A percentile compares a stretch with the other conserved stretches of the same genome.
phyloP scores from a whole-genome alignment of 495 filamentous ascomycete species.

The Pseudevernia furfuracea region DNA sequence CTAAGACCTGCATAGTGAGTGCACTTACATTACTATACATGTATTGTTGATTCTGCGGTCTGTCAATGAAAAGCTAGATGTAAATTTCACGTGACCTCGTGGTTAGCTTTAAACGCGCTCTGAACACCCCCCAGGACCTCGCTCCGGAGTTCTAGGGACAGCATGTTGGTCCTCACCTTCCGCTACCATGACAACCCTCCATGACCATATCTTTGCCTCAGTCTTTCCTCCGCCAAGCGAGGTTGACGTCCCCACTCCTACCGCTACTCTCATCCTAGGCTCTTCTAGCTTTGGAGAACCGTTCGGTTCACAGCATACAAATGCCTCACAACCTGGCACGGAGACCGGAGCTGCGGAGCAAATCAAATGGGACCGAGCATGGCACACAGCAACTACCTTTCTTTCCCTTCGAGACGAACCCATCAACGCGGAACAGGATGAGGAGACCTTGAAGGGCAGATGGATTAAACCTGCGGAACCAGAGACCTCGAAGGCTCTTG shows the following conservation, averaged over 20 bases:
- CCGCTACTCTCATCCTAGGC: slow-evolving; percentile 28
- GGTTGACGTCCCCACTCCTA: slow-evolving; percentile 31
- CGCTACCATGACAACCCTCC: slow-evolving; percentile 26
- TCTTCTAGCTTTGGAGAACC: slow-evolving; percentile 27
- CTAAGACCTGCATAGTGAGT: neutral
- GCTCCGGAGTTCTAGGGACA: neutral
- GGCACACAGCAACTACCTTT: slow-evolving; percentile 57
- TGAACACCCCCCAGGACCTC: neutral
- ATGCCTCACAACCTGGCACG: slow-evolving; percentile 18
- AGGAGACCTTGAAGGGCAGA: slow-evolving; percentile 17
- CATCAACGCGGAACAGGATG: slow-evolving; percentile 16
- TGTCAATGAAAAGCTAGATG: neutral
- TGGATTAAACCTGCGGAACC: slow-evolving; percentile 23
- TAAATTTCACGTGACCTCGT: neutral
- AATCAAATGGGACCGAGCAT: slow-evolving; percentile 57
- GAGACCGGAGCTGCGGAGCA: slow-evolving; percentile 40
- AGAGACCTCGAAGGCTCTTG: slow-evolving; percentile 19
- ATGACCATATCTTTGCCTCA: slow-evolving; percentile 43
- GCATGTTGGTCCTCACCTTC: neutral
- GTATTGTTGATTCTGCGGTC: neutral
- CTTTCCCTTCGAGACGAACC: slow-evolving; percentile 47
- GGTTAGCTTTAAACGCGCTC: neutral
- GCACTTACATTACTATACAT: neutral
- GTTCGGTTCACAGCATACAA: slow-evolving; percentile 23
- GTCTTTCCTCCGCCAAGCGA: slow-evolving; percentile 45